phyloP scores from a whole-genome alignment of 352 stramenopile species.

The Lagenidium giganteum region DNA sequence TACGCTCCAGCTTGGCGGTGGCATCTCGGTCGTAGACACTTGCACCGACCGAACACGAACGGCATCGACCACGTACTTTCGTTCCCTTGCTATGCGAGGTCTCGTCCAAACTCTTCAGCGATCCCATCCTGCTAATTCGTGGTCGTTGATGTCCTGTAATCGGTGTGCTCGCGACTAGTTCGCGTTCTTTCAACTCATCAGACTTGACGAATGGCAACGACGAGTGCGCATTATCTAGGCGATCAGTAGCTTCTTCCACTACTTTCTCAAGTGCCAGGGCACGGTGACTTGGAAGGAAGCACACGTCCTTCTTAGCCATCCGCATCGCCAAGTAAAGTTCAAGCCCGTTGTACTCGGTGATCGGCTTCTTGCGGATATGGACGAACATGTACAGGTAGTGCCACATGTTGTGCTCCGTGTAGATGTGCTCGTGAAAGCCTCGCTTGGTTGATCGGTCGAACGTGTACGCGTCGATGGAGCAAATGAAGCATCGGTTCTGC shows the following conservation, averaged over 20 bases:
- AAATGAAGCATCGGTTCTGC: conserved; percentile 74
- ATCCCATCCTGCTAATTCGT: too few relatives aligned
- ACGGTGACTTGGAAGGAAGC: conserved; percentile 67
- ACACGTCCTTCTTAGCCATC: conserved; percentile 74
- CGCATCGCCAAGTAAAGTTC: conserved; percentile 74
- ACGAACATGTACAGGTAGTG: conserved; percentile 79
- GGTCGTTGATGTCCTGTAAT: too few relatives aligned
- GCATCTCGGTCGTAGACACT: conserved; percentile 9
- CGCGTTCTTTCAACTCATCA: too few relatives aligned
- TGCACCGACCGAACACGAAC: too few relatives aligned
- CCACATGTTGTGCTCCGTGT: conserved; percentile 79
- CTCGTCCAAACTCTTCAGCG: too few relatives aligned
- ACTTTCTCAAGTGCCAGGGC: conserved; percentile 41
- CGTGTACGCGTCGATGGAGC: conserved; percentile 73
- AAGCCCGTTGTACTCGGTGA: conserved; percentile 76
- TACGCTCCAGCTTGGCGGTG: conserved; percentile 36
- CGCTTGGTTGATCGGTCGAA: conserved; percentile 64
- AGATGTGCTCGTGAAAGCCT: conserved; percentile 72
- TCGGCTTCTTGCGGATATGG: conserved; percentile 71
- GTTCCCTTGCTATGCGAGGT: too few relatives aligned
- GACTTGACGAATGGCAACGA: background rate
- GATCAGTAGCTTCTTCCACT: background rate
- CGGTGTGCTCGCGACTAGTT: too few relatives aligned
- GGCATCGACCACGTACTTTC: too few relatives aligned
- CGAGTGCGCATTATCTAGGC: background rate